Conservation (phyloP, 2,329 filamentous ascomycete species). For the Alternaria sp. region DNA sequence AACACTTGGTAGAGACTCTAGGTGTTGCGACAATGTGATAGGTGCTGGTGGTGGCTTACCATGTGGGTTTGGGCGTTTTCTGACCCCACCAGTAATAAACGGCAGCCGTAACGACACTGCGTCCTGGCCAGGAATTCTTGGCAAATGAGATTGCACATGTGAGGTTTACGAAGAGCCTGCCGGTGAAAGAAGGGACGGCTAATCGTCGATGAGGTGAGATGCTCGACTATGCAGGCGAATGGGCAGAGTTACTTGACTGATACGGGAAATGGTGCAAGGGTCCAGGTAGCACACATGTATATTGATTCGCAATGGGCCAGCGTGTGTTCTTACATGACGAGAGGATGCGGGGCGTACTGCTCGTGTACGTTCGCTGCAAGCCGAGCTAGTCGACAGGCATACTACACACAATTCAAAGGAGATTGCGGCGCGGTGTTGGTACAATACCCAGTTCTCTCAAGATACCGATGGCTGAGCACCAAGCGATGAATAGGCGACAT, state of each 20-base stretch:
- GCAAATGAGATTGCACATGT: constrained; percentile 1
- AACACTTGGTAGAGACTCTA: background rate
- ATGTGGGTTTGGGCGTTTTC: constrained; percentile 10
- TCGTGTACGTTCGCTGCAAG: background rate
- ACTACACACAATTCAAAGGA: background rate
- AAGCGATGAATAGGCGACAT: background rate
- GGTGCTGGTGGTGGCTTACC: constrained; percentile 17
- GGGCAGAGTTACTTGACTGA: constrained; percentile 9
- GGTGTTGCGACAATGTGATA: background rate
- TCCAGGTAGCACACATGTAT: constrained; percentile 17
- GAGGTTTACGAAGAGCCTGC: background rate
- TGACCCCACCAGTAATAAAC: constrained; percentile 18
- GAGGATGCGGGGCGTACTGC: background rate
- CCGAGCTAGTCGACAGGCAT: constrained; percentile 3
- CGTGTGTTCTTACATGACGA: constrained; percentile 16
- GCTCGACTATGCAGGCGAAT: background rate
- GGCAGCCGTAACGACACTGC: constrained; percentile 11
- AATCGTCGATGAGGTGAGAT: background rate
- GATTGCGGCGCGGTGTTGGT: constrained; percentile 11
- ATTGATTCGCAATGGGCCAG: constrained; percentile 8
- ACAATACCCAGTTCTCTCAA: background rate
- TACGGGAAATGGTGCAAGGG: constrained; percentile 12
- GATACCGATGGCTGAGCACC: background rate
- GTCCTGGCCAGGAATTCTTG: background rate
- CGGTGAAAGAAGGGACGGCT: background rate